Evolutionary conservation across 768 basidiomycete species (phyloP).

Genomic region (Lanmaoa rubissima): DNA sequence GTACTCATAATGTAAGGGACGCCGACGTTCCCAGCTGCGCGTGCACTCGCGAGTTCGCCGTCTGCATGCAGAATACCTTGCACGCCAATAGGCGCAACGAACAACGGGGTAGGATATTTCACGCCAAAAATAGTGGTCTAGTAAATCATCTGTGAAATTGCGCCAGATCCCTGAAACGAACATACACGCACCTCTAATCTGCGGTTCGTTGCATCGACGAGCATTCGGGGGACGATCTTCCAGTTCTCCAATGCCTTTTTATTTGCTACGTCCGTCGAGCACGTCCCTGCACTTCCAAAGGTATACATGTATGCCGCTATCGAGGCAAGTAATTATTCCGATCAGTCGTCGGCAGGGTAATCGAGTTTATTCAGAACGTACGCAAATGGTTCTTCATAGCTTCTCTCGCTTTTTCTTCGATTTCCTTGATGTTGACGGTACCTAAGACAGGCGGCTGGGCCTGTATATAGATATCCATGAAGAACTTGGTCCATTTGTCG

Average conservation of each 20-base stretch:
- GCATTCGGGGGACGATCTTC: conserved; percentile 81
- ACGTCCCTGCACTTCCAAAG: conserved; percentile 72
- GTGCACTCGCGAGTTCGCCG: conserved; percentile 69
- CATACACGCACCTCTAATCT: conserved; percentile 50
- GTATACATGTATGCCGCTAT: conserved; percentile 74
- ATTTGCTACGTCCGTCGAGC: conserved; percentile 67
- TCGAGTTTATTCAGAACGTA: conserved; percentile 25
- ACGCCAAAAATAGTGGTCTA: conserved; percentile 74
- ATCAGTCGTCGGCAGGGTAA: background rate
- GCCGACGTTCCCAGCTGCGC: conserved; percentile 58
- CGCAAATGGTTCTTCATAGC: conserved; percentile 56
- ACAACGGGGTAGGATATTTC: conserved; percentile 56
- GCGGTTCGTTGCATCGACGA: conserved; percentile 56
- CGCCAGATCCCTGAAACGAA: no score
- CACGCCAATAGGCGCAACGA: conserved; percentile 76
- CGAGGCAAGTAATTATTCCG: background rate
- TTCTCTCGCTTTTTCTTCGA: conserved; percentile 67
- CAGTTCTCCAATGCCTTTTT: conserved; percentile 60
- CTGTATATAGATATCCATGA: conserved; percentile 20
- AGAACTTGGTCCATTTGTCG: conserved; percentile 29
- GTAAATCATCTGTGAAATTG: background rate
- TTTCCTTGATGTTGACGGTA: conserved; percentile 58
- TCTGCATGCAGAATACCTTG: conserved; percentile 71
- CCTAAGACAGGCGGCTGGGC: conserved; percentile 39
- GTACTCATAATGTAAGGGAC: conserved; percentile 77